phyloP scores from a whole-genome alignment of 2,329 filamentous ascomycete genomes.

The Acarospora socialis region DNA sequence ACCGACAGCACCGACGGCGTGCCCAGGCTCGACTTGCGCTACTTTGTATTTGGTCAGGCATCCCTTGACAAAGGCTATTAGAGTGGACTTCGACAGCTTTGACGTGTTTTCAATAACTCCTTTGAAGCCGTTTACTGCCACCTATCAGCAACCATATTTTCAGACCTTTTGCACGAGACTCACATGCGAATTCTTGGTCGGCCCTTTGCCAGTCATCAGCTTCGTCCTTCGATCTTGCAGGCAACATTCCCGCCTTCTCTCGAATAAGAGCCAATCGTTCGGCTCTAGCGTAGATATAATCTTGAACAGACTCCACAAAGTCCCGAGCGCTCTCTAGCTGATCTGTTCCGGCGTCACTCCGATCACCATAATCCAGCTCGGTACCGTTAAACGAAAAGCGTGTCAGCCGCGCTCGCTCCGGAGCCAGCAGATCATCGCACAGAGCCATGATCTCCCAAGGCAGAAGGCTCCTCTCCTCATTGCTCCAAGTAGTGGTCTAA shows the following conservation, averaged over 20 bases:
- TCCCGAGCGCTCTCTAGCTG: conserved; percentile 64
- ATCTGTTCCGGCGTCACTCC: conserved; percentile 46
- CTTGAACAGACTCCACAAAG: conserved; percentile 66
- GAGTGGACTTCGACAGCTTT: conserved; percentile 64
- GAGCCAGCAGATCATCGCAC: conserved; percentile 52
- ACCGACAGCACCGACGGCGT: conserved; percentile 89
- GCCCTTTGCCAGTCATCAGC: no score
- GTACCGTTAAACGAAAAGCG: conserved; percentile 48
- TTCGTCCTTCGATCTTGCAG: conserved; percentile 25
- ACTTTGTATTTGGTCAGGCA: conserved; percentile 84
- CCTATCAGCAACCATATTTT: conserved; percentile 5
- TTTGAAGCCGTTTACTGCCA: conserved; percentile 8
- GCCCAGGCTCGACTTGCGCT: conserved; percentile 83
- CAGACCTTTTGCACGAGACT: conserved; percentile 17
- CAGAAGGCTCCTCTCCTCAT: conserved; percentile 56
- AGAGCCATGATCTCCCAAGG: conserved; percentile 59
- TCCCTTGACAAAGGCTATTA: conserved; percentile 61
- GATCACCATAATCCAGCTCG: conserved; percentile 54
- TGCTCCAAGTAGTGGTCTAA: conserved; percentile 63
- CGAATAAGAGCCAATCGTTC: conserved; percentile 43
- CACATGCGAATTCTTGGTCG: no score
- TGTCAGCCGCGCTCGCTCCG: conserved; percentile 51
- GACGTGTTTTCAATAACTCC: conserved; percentile 37
- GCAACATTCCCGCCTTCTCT: conserved; percentile 33
- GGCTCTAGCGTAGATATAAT: conserved; percentile 52